Base-by-base conservation (phyloP, 495 filamentous ascomycete genomes). In the Aspergillus wentii region DNA sequence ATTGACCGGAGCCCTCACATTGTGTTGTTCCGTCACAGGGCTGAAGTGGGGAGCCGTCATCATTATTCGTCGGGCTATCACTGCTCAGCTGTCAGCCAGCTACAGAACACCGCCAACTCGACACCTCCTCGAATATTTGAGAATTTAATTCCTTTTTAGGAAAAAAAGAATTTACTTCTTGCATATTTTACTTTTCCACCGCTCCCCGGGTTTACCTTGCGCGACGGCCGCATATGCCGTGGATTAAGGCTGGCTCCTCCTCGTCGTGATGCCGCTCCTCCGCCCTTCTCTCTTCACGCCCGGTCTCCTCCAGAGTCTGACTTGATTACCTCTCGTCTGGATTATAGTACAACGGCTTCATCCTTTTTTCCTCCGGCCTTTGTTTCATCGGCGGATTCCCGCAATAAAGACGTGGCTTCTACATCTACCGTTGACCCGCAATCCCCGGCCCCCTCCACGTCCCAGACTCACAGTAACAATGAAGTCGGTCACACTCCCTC, bases 221-320 rank as follows among this genome's bases (percentile, higher is more conserved):
- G 51, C 40, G 49, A 49, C 61, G 61, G 61, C 61, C 52, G 58
- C 59, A 61, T 62, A 61, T 58, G 62, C 65, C 62, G 62, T 51
- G 39, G 41, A 40, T 43, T 50, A 66, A 69, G 61, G 56, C 65
- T 69, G 65, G 65, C 65, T 69, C 59, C 51, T 61, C 54, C 54
- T 63, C 59, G 46, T 55, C 57, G 59, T 57, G 59, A 66, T 65
- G 64, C 48, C 46, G 59, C 57, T 53, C 59, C 65, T 61, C 57
- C 59, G 40, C 56, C 59, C 48, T 57, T 59, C 54, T 51, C 57
- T 38, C 49, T 49, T 22, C 57, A 50, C 45, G 29, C 47, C 44
- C 52, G 48, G 39, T 39, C 50, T 22, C 44, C 54, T 41, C 46
- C 37, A 47, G 46, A 51, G 30, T 41, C 55, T 48, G 49, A 61